Conservation (phyloP, 129 eudicot species). For the Flaveria linearis region DNA sequence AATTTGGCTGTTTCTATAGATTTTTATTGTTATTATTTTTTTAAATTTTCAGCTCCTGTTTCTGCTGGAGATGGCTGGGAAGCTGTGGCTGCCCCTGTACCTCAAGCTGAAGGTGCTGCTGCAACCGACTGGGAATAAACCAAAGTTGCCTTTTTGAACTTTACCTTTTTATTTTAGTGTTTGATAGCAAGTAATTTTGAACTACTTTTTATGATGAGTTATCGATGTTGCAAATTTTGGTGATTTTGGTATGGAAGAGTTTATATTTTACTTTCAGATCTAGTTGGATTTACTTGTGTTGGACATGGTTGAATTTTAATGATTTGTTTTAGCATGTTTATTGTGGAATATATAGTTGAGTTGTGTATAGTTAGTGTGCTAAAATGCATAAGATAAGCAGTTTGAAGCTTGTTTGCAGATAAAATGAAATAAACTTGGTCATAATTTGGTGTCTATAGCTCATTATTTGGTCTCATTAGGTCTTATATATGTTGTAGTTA, state of each 20-base stretch:
- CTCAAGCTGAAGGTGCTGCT: slow-evolving; percentile 29
- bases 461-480: no score
- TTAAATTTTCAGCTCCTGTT: slow-evolving; percentile 32
- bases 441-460: no score
- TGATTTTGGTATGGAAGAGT: slow-evolving; percentile 30
- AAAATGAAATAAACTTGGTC: no score
- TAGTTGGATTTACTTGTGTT: not conserved
- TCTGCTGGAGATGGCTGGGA: slow-evolving; percentile 40
- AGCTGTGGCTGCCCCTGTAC: slow-evolving; percentile 33
- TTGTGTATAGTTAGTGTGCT: not conserved
- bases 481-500: no score
- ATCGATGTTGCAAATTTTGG: slow-evolving; percentile 30
- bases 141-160: not conserved
- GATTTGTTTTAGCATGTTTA: not conserved
- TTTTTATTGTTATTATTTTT: not conserved
- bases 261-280: not conserved
- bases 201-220: slow-evolving; percentile 28
- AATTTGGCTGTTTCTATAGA: not conserved
- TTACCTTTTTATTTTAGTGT: slow-evolving; percentile 17
- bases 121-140: slow-evolving; percentile 38
- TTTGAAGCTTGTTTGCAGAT: no score
- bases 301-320: not conserved
- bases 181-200: slow-evolving; percentile 25
- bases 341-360: not conserved
- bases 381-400: not conserved